Conservation (phyloP, 1,284 basidiomycete genomes). For the Cutaneotrichosporon sp. region DNA sequence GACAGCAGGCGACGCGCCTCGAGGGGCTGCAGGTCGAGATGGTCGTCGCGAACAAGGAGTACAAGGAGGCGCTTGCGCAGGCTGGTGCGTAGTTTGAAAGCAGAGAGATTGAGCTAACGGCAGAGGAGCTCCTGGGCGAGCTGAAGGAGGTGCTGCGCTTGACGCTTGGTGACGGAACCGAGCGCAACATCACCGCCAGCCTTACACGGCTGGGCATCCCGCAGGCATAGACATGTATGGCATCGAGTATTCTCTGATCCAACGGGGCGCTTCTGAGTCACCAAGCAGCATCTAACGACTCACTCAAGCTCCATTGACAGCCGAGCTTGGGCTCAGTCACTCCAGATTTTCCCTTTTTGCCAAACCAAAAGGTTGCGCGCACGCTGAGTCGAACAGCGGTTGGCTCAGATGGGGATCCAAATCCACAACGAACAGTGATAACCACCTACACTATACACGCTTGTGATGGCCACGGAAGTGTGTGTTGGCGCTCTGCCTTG, state of each 20-base stretch:
- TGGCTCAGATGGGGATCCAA: not conserved
- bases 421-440: too few relatives aligned
- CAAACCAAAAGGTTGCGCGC: too few relatives aligned
- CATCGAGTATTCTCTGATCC: not conserved
- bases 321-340: too few relatives aligned
- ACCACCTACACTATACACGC: too few relatives aligned
- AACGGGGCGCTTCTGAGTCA: too few relatives aligned
- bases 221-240: conserved; percentile 9
- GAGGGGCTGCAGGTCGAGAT: conserved; percentile 46
- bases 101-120: not conserved
- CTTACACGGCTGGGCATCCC: conserved; percentile 10
- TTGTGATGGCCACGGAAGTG: too few relatives aligned
- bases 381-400: not conserved
- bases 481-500: too few relatives aligned
- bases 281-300: too few relatives aligned
- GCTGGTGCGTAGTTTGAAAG: conserved; percentile 34
- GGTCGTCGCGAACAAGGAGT: conserved; percentile 44
- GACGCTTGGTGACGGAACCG: conserved; percentile 34
- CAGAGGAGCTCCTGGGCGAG: conserved; percentile 43
- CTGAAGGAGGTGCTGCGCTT: conserved; percentile 39
- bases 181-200: conserved; percentile 21
- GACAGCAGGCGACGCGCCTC: conserved; percentile 36
- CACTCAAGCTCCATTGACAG: too few relatives aligned
- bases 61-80: conserved; percentile 42
- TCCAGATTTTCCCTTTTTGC: too few relatives aligned